Base-by-base conservation (phyloP, 345 rosid species). In the Populus nigra region DNA sequence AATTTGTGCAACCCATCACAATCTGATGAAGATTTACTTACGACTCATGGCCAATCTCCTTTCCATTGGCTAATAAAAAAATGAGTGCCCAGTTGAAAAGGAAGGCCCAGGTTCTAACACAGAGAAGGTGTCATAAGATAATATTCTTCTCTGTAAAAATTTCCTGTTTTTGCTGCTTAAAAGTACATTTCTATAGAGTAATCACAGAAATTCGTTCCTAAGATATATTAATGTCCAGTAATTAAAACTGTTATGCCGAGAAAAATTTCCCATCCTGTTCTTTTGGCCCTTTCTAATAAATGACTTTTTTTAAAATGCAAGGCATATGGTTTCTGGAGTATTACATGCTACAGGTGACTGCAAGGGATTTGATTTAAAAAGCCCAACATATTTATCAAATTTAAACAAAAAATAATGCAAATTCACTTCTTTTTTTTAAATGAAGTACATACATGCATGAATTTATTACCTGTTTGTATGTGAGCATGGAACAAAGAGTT, bases 401-500 rank as follows among this genome's bases (percentile, higher is more conserved):
- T 65, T 10, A 31, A 20, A 59, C 27, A 59, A 59, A 59, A 10
- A 59, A n/a, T 9, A n/a, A 59, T 4, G 23, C 29, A 59, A 1
- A 9, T n/a, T n/a, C 29, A 59, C 23, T 10, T 1, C 20, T 22
- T 1, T 0, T 33, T 33, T 53, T 53, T n/a, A 57, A n/a, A 59
- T 71, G 8, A 39, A 50, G 2, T 17, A n/a, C 18, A 66, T 29
- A n/a, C n/a, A 20, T 9, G 72, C 49, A 80, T 65, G 36, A 69
- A 65, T 65, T 5, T 13, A 27, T 79, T 86, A 96, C 99, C 93
- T 86, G 97, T 79, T 90, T 94, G 84, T 96, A 94, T 7, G 99
- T 85, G 61, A 96, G 97, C 99, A 96, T 96, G 74, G 99, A 92
- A 77, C 97, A 94, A 36, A 94, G 96, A 45, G 98, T 89, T 78